Evolutionary conservation across 2,329 filamentous ascomycete genomes (phyloP).

Genomic region (Aureobasidium sp.): DNA sequence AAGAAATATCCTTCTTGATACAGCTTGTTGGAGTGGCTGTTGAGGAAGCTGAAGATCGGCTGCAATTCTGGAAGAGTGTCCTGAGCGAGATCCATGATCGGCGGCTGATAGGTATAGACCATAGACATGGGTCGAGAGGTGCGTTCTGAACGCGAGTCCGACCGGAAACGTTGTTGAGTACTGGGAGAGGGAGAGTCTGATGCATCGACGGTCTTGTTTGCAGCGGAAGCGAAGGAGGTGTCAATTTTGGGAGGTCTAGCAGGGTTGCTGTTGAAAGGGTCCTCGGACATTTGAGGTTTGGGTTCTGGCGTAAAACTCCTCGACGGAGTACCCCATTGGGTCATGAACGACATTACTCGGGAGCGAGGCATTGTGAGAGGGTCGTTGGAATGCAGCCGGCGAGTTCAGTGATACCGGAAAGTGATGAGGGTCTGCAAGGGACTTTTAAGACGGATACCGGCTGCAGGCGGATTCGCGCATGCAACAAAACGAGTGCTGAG

Average conservation of each 20-base stretch:
- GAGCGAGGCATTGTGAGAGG: slow-evolving; percentile 27
- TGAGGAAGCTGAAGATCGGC: slow-evolving; percentile 88
- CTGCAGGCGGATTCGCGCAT: slow-evolving; percentile 2
- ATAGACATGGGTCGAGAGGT: slow-evolving; percentile 69
- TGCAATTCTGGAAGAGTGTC: slow-evolving; percentile 89
- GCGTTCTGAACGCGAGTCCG: slow-evolving; percentile 32
- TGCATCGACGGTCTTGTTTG: slow-evolving; percentile 2
- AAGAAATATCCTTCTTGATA: slow-evolving; percentile 98
- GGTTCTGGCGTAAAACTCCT: slow-evolving; percentile 30
- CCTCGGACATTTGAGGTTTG: background rate
- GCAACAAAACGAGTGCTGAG: background rate
- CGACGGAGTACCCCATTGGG: slow-evolving; percentile 56
- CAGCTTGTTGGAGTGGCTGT: slow-evolving; percentile 90
- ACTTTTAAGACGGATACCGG: background rate
- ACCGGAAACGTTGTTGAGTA: slow-evolving; percentile 32
- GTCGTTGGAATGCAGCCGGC: background rate
- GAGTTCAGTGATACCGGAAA: slow-evolving; percentile 7
- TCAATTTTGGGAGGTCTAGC: slow-evolving; percentile 16
- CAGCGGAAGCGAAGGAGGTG: slow-evolving; percentile 11
- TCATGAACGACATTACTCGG: slow-evolving; percentile 82
- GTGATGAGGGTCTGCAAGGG: slow-evolving; percentile 3
- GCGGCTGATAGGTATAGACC: slow-evolving; percentile 77
- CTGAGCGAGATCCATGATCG: slow-evolving; percentile 73
- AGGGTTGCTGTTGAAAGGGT: slow-evolving; percentile 17
- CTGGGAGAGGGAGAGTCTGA: slow-evolving; percentile 23